Conservation (phyloP, 164 flowering plant species). For the Annona squamosa region DNA sequence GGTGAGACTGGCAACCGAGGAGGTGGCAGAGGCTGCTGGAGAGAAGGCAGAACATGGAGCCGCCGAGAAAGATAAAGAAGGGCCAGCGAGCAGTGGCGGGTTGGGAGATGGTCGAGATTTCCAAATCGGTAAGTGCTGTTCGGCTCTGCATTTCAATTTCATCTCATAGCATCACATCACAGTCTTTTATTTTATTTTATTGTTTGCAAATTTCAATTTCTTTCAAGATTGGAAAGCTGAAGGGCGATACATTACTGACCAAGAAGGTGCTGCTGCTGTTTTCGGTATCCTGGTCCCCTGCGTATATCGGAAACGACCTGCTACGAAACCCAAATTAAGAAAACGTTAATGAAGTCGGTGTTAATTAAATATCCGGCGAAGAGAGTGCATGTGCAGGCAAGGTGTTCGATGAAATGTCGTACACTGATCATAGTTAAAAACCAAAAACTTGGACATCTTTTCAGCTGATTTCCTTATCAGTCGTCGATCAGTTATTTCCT, state of each 20-base stretch:
- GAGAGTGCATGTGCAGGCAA: no score
- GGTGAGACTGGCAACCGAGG: constrained; percentile 72
- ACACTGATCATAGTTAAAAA: no score
- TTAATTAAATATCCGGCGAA: no score
- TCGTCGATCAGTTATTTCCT: no score
- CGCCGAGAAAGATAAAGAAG: constrained; percentile 67
- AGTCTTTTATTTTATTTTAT: neutral
- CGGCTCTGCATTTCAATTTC: constrained; percentile 27
- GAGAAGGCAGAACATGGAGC: constrained; percentile 86
- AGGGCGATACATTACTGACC: constrained; percentile 18
- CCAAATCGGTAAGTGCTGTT: constrained; percentile 5
- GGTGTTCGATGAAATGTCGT: no score
- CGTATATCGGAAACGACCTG: constrained; percentile 37
- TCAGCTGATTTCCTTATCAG: no score
- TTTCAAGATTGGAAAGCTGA: neutral
- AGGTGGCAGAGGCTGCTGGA: constrained; percentile 83
- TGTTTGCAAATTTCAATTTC: neutral
- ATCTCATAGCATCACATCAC: neutral
- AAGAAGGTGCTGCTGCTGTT: constrained; percentile 26
- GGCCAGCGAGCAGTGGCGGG: constrained; percentile 54
- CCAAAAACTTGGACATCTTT: no score
- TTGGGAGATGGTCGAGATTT: neutral
- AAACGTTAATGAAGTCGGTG: no score
- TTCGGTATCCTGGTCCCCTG: constrained; percentile 32
- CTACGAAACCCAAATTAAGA: neutral